Evolutionary conservation across 352 stramenopile species (phyloP).

Genomic region (Pythium dissimile): DNA sequence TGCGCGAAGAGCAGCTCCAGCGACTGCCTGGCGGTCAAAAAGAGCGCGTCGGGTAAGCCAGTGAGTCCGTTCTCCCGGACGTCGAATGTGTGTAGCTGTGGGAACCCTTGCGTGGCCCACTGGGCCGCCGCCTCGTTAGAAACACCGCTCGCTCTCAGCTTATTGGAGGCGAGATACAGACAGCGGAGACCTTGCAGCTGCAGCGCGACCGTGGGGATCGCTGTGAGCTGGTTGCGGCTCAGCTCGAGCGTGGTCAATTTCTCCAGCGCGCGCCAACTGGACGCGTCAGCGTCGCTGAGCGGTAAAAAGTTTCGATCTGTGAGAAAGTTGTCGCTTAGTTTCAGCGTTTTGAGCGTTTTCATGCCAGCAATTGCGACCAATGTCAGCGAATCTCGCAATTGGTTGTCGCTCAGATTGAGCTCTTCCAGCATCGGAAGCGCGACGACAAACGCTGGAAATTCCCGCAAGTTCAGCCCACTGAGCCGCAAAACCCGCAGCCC

Average conservation of each 20-base stretch:
- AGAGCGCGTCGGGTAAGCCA: slow-evolving; percentile 35
- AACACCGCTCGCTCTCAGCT: slow-evolving; percentile 3
- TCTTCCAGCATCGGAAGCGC: slow-evolving; percentile 21
- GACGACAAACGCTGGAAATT: slow-evolving; percentile 24
- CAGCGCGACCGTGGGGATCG: slow-evolving; percentile 9
- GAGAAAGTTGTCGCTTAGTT: slow-evolving; percentile 41
- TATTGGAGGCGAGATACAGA: slow-evolving; percentile 17
- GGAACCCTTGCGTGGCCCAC: slow-evolving; percentile 1
- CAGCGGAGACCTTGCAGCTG: slow-evolving; percentile 2
- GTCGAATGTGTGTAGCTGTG: slow-evolving; percentile 11
- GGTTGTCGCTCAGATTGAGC: slow-evolving; percentile 37
- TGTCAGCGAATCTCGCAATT: slow-evolving; percentile 16
- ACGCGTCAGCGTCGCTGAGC: background rate
- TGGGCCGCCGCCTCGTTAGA: background rate
- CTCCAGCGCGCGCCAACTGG: background rate
- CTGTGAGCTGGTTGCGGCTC: slow-evolving; percentile 19
- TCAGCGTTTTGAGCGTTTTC: slow-evolving; percentile 23
- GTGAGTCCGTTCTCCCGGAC: slow-evolving; percentile 31
- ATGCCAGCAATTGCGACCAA: slow-evolving; percentile 8
- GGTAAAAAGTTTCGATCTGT: slow-evolving; percentile 8
- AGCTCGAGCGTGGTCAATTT: slow-evolving; percentile 29
- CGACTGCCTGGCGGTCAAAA: slow-evolving; percentile 18
- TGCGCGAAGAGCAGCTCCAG: slow-evolving; percentile 35
- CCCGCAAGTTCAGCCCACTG: slow-evolving; percentile 15
- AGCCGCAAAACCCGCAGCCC: slow-evolving; percentile 14